Evolutionary conservation across 2,329 filamentous ascomycete genomes (phyloP), one percentile per base, ranked within the genome.

Genomic region (Teratosphaeriaceae sp.): DNA sequence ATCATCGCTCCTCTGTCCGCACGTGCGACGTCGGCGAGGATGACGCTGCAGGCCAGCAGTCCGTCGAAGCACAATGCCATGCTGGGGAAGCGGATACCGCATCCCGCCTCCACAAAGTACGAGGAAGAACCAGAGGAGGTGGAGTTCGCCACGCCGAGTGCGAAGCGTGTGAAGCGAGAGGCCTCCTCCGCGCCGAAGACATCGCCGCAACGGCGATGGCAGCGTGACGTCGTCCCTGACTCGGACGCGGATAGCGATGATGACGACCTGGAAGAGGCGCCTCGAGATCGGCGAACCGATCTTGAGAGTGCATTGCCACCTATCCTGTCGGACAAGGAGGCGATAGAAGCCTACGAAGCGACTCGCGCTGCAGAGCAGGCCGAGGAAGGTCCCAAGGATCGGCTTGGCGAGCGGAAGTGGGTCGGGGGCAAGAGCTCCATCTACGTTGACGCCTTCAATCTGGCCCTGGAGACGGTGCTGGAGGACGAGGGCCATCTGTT

Each of bases 381-480:
- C 8, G 59, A 70, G 7, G 57, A 24, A 57, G 64, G 47, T 42
- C 55, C 50, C 4, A 71, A 74, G 48, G 67, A 71, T 27, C 70
- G 76, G 6, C 58, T 84, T 12, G 73, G 73, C 44, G 67, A 79
- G 40, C 71, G 70, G 39, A 75, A 68, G 46, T 95, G 87, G 87
- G 66, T 80, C 3, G 79, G 75, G 56, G 87, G 88, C 0, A 82
- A 80, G 61, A 94, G 82, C 57, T 97, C 89, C 1, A 87, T 98
- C 43, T 98, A 98, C 57, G 88, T 96, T 15, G 92, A 98, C 66
- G 92, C 92, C 1, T 98, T 98, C 71, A 95, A 95, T 58, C 72
- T 97, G 12, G 88, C 90, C 2, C 69, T 98, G 38, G 82, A 90
- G 46, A 95, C 87, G 0, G 92, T 98, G 3, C 68, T 97, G 11